A percentile compares a stretch with the other conserved stretches of the same genome.
Evolutionary conservation across 169 alveolate genomes (phyloP).

Genomic region (Plasmodium gallinaceum): DNA sequence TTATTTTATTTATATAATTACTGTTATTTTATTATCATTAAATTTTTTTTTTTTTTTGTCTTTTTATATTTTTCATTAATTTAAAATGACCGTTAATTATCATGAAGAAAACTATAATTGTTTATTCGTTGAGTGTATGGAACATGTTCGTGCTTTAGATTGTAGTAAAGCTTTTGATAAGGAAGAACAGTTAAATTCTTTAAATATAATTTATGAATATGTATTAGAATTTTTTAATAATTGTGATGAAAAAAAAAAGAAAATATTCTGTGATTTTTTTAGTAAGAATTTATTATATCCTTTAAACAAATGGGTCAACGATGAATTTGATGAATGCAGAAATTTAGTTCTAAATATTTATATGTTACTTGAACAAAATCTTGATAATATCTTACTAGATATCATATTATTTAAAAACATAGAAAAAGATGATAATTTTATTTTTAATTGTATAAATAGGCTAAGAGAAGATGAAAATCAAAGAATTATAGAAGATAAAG

Average conservation of each 20-base stretch:
- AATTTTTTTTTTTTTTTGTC: neutral
- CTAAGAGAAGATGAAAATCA: constrained; percentile 55
- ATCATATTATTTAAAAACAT: constrained; percentile 36
- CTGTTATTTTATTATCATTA: neutral
- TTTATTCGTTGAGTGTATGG: constrained; percentile 1
- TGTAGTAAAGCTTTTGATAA: constrained; percentile 23
- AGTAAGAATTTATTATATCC: constrained; percentile 21
- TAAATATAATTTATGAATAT: constrained; percentile 40
- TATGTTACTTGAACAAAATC: constrained; percentile 37
- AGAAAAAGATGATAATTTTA: constrained; percentile 42
- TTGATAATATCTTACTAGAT: constrained; percentile 40
- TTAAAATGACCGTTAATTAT: constrained; percentile 12
- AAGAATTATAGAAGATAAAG: constrained; percentile 67
- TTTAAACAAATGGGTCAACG: constrained; percentile 49
- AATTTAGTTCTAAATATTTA: constrained; percentile 40
- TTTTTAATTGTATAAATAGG: constrained; percentile 39
- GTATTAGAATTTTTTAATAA: constrained; percentile 32
- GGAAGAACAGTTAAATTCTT: constrained; percentile 47
- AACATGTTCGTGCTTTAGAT: constrained; percentile 29
- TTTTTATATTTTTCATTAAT: neutral
- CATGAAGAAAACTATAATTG: constrained; percentile 24
- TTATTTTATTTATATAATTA: neutral
- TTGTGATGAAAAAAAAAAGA: constrained; percentile 39
- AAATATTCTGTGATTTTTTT: constrained; percentile 36
- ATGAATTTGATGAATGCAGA: constrained; percentile 69